Evolutionary conservation across 176 grass and related monocot genomes (phyloP).

Genomic region (Guadua angustifolia): DNA sequence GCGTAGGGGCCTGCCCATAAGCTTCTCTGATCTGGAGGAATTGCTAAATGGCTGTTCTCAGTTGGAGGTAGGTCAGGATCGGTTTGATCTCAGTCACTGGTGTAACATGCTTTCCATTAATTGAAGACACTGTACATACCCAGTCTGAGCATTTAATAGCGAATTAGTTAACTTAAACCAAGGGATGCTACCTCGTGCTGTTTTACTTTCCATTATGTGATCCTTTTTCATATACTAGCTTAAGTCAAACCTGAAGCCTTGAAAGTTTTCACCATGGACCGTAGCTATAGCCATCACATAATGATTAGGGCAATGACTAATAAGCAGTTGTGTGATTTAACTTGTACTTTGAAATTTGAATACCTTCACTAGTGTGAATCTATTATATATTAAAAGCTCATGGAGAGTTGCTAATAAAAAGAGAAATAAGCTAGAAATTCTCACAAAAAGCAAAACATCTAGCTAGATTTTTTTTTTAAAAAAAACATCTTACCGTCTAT

Average conservation of each 20-base stretch:
- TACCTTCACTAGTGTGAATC: neutral
- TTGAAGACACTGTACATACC: slow-evolving; percentile 16
- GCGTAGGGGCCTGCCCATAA: slow-evolving; percentile 62
- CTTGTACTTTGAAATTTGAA: neutral
- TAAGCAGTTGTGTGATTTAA: neutral
- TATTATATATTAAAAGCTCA: no score
- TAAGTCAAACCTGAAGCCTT: neutral
- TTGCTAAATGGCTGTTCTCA: slow-evolving; percentile 78
- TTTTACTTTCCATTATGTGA: neutral
- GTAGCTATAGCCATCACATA: neutral
- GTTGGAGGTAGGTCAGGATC: slow-evolving; percentile 67
- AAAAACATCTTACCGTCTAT: no score
- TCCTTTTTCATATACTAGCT: neutral
- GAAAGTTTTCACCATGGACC: neutral
- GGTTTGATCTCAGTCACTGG: neutral
- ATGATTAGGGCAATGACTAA: slow-evolving; percentile 15
- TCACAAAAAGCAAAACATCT: no score
- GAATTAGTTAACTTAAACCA: slow-evolving; percentile 19
- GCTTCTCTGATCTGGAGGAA: slow-evolving; percentile 72
- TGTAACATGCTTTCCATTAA: slow-evolving; percentile 16
- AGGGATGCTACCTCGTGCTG: neutral
- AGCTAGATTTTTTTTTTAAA: no score
- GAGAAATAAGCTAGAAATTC: no score
- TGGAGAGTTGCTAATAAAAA: no score
- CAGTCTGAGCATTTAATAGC: slow-evolving; percentile 3